Evolutionary conservation across 202 grass and related monocot genomes (phyloP).

Genomic region (Panicum hallii): DNA sequence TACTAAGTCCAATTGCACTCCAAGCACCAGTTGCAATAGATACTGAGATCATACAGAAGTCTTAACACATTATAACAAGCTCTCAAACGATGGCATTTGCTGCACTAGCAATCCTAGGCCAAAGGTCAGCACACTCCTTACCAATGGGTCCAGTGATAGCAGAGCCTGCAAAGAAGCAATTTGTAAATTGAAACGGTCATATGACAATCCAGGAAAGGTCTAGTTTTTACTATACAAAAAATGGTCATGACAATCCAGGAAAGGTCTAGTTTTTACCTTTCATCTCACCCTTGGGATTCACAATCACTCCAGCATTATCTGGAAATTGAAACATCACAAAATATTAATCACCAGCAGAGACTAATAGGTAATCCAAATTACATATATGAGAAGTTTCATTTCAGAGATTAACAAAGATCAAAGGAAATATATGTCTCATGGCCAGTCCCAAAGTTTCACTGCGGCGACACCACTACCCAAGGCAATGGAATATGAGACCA

Average conservation of each 20-base stretch:
- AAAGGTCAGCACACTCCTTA: slow-evolving; percentile 82
- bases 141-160: slow-evolving; percentile 77
- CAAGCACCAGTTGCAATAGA: neutral
- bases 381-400: neutral
- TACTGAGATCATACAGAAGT: slow-evolving; percentile 24
- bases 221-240: slow-evolving; percentile 30
- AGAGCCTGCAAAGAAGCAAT: slow-evolving; percentile 42
- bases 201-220: neutral
- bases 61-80: slow-evolving; percentile 36
- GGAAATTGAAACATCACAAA: neutral
- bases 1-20: neutral
- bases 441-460: slow-evolving; percentile 64
- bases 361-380: neutral
- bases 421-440: slow-evolving; percentile 53
- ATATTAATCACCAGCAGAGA: neutral
- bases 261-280: slow-evolving; percentile 44
- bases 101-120: slow-evolving; percentile 79
- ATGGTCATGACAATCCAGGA: no score
- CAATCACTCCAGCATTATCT: slow-evolving; percentile 90
- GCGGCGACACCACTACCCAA: slow-evolving; percentile 47
- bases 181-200: neutral
- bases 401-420: neutral
- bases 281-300: slow-evolving; percentile 90
- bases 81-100: slow-evolving; percentile 77
- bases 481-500: slow-evolving; percentile 75